A percentile compares a stretch with the other conserved stretches of the same genome.
These are phyloP conservation scores for Primulina eburnea DNA, from an alignment of 257 asterid species.

Conservation along the genomic window DNA sequence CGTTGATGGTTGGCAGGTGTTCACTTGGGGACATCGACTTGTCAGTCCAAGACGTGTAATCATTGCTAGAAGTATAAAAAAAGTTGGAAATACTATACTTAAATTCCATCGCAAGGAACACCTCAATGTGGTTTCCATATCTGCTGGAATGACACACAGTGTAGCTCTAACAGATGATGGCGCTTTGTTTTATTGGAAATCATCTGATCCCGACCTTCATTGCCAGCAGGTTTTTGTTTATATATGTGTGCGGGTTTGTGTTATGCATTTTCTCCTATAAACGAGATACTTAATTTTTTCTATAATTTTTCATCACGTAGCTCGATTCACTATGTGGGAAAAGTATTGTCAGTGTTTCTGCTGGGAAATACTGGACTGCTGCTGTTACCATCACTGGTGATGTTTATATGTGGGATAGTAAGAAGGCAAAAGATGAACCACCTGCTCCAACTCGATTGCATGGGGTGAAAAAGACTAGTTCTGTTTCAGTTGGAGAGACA, in stretches of 20 bases:
- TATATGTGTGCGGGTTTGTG: neutral
- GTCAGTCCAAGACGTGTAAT: constrained; percentile 88
- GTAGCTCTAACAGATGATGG: constrained; percentile 90
- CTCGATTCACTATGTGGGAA: constrained; percentile 66
- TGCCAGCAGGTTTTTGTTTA: constrained; percentile 70
- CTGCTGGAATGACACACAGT: constrained; percentile 91
- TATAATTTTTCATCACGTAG: constrained; percentile 29
- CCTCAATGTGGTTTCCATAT: constrained; percentile 68
- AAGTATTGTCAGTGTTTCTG: constrained; percentile 61
- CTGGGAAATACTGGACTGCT: constrained; percentile 97
- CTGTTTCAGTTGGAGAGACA: constrained; percentile 94
- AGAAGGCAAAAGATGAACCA: constrained; percentile 52
- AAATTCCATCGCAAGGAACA: constrained; percentile 86
- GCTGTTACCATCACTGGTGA: constrained; percentile 87
- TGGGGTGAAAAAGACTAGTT: constrained; percentile 90
- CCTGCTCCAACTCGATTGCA: constrained; percentile 67
- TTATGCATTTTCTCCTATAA: constrained; percentile 12
- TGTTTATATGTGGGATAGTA: constrained; percentile 88
- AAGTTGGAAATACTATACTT: constrained; percentile 56
- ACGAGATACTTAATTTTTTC: constrained; percentile 11
- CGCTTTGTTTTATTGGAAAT: constrained; percentile 82
- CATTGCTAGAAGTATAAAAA: constrained; percentile 58
- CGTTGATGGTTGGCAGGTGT: constrained; percentile 57
- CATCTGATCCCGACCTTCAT: constrained; percentile 74
- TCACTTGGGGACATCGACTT: constrained; percentile 98